These are phyloP conservation scores for Epithele typhae DNA, from an alignment of 768 basidiomycete genomes.

Conservation along the genomic window DNA sequence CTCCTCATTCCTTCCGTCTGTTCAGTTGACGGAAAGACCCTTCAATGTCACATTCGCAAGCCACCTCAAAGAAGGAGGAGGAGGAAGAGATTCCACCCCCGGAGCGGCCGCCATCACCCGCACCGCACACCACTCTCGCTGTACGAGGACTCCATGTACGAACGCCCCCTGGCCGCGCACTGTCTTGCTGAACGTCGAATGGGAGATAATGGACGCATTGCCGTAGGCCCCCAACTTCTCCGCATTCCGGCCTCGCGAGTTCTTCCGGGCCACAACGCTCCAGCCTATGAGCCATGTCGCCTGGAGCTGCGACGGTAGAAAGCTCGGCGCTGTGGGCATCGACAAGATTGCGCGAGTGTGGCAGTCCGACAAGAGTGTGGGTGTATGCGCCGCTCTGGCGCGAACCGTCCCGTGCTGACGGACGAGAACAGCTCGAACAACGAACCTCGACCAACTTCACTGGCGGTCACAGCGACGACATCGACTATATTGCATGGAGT, in stretches of 20 bases:
- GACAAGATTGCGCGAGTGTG: constrained; percentile 78
- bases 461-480: constrained; percentile 72
- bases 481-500: constrained; percentile 83
- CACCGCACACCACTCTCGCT: constrained; percentile 65
- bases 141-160: constrained; percentile 74
- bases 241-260: constrained; percentile 74
- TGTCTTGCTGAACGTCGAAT: constrained; percentile 4
- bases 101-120: constrained; percentile 61
- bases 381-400: not conserved
- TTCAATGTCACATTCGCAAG: not conserved
- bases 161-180: constrained; percentile 9
- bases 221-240: constrained; percentile 72
- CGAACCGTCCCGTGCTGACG: not conserved
- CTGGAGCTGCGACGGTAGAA: constrained; percentile 83
- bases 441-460: constrained; percentile 61
- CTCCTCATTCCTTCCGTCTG: not conserved
- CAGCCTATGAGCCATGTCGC: constrained; percentile 73
- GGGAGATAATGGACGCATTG: constrained; percentile 8
- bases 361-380: constrained; percentile 71
- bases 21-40: too few species aligned
- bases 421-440: constrained; percentile 55
- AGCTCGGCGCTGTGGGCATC: constrained; percentile 75
- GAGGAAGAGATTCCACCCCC: constrained; percentile 30
- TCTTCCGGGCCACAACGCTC: constrained; percentile 58
- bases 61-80: not conserved